Conservation (phyloP, 164 flowering plant genomes). For the Warburgia ugandensis region DNA sequence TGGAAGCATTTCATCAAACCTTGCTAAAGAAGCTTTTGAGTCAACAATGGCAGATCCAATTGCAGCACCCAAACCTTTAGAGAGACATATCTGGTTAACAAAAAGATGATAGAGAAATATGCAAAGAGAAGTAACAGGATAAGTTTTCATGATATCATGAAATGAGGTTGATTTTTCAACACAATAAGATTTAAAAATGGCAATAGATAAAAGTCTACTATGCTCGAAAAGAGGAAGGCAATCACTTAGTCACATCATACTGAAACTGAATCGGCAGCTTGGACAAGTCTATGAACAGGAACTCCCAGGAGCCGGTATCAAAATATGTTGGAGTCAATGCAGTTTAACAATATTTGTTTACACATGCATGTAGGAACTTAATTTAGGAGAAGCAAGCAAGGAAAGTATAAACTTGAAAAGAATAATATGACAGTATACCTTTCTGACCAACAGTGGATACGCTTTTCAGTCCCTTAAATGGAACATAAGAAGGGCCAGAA, state of each 20-base stretch:
- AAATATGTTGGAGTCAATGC: conserved; percentile 4
- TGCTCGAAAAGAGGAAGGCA: not conserved
- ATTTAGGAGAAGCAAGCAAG: no score
- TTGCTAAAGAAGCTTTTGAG: conserved; percentile 62
- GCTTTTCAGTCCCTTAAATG: no score
- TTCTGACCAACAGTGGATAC: no score
- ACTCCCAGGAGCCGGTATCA: conserved; percentile 74
- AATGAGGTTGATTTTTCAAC: no score
- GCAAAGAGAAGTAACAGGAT: not conserved
- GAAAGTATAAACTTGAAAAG: no score
- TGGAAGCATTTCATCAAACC: conserved; percentile 25
- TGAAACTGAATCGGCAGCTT: conserved; percentile 93
- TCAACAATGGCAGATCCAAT: conserved; percentile 90
- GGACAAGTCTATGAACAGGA: conserved; percentile 74
- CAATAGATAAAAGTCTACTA: no score
- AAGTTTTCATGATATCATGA: no score
- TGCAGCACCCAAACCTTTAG: conserved; percentile 96
- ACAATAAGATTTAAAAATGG: no score
- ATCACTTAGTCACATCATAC: conserved; percentile 28
- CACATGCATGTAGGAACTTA: no score
- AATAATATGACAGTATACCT: no score
- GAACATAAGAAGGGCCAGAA: no score
- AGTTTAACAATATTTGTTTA: no score
- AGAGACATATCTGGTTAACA: conserved; percentile 59
- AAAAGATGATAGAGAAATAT: not conserved